phyloP scores from a whole-genome alignment of 2,329 filamentous ascomycete species.

The Pseudocercospora musae region DNA sequence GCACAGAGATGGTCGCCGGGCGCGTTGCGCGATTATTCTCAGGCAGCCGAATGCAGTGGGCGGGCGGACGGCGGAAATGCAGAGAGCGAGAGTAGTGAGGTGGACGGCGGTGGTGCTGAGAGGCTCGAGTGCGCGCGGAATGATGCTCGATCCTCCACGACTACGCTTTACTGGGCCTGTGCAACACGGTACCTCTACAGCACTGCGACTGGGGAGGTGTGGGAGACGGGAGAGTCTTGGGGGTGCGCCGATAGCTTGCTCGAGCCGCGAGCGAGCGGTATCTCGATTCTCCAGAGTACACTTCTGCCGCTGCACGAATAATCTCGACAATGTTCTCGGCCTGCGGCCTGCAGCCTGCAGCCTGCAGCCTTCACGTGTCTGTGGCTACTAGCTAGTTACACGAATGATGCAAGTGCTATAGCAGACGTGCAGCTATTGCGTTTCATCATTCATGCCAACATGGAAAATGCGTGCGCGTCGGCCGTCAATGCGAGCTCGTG shows the following conservation, averaged over 20 bases:
- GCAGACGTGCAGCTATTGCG: not conserved
- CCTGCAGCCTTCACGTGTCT: not conserved
- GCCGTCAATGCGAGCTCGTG: not conserved
- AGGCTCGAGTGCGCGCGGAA: not conserved
- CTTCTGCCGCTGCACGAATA: not conserved
- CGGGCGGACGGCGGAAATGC: not conserved
- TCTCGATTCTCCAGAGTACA: too few relatives aligned
- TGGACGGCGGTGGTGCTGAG: not conserved
- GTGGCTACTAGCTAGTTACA: too few relatives aligned
- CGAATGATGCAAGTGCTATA: slow-evolving; percentile 1
- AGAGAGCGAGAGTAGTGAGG: not conserved
- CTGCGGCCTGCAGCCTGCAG: not conserved
- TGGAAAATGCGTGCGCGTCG: too few relatives aligned
- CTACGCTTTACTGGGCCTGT: not conserved
- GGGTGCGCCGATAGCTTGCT: not conserved
- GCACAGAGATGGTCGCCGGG: not conserved
- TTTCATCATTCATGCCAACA: slow-evolving; percentile 1
- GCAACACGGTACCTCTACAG: too few relatives aligned
- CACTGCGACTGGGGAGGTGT: not conserved
- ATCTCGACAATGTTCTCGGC: not conserved
- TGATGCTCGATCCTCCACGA: not conserved
- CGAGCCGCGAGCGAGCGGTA: too few relatives aligned
- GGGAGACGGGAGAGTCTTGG: not conserved
- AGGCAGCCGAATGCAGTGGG: not conserved
- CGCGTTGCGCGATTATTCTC: not conserved